Evolutionary conservation across 805 yeast species (phyloP), one percentile per base, ranked within the genome.

Genomic region (Zygotorulaspora florentina): DNA sequence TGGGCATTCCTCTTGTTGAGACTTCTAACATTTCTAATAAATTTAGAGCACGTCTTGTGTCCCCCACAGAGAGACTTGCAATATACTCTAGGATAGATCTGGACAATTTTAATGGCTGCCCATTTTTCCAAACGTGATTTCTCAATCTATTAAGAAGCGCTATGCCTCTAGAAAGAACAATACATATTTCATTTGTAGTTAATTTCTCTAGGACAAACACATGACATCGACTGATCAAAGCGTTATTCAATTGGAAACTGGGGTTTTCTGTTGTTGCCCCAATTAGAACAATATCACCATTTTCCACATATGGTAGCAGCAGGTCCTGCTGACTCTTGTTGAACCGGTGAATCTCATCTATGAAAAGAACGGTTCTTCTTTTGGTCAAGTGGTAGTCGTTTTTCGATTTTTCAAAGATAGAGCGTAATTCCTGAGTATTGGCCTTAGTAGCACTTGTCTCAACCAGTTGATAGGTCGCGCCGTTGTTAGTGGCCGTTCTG

Each of bases 191-290:
- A 2, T 64, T 65, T 1, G 56, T 50, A 0, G 64, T 59, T 26
- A 89, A 70, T 46, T 76, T 75, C 38, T 77, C 71, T 50, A 93
- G 69, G 5, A 81, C 81, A 60, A 89, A 85, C 0, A 88, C 80
- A 47, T 89, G 83, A 58, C 96, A 87, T 46, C 99, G 69, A 5
- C 96, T 87, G 23, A 88, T 62, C 28, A 93, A 69, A 0, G 98
- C 97, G 44, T 84, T 79, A 49, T 89, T 81, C 35, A 93, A 67
- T 56, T 87, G 83, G 56, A 85, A 83, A 39, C 85, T 80, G 3
- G 97, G 96, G 61, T 93, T 93, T 61, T 93, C 99, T 0, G 98
- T 90, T 0, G 99, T 93, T n/a, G 98, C 97, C 4, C 99, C 99
- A 42, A 91, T 80, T 35, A 93, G 72, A 1, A 81, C 79, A 36